Base-by-base conservation (phyloP, 768 basidiomycete species). In the Tricholoma saponaceum region DNA sequence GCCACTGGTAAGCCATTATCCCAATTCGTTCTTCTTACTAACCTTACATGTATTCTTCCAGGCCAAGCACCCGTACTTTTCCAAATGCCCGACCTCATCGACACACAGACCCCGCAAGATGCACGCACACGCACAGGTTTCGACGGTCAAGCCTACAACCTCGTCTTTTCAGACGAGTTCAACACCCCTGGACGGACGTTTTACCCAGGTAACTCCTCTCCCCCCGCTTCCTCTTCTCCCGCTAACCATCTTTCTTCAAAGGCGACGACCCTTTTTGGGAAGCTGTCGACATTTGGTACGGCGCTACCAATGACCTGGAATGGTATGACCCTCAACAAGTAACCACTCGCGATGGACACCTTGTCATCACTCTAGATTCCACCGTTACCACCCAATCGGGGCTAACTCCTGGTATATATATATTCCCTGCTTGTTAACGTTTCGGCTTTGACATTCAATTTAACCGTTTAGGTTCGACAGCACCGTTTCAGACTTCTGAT, bases 131-230 rank as follows among this genome's bases (percentile, higher is more conserved):
- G n/a, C n/a, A n/a, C n/a, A n/a, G n/a, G n/a, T n/a, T n/a, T n/a
- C n/a, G n/a, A n/a, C n/a, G n/a, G n/a, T n/a, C n/a, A n/a, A n/a
- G n/a, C n/a, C n/a, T n/a, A n/a, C n/a, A n/a, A n/a, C n/a, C n/a
- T n/a, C n/a, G 81, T 87, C 23, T 90, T 87, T 66, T 82, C 79
- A 2, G 87, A 89, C 67, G 87, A 89, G 72, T 89, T 89, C 66
- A 77, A 86, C 52, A 67, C 64, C 14, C 82, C 83, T 0, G 87
- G 85, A 0, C 69, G 85, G 35, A 49, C 58, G 3, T 65, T 62
- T 20, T 51, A 26, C 22, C 54, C 51, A 8, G 51, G 51, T 33
- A 18, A 30, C 12, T 14, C 6, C 18, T 2, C 18, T 41, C 18
- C n/a, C 16, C 25, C 16, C 76, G 9, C 83, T 84, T 59, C n/a